A percentile compares a stretch with the other conserved stretches of the same genome.
phyloP scores from a whole-genome alignment of 495 filamentous ascomycete species.

The Xylaria sp. region DNA sequence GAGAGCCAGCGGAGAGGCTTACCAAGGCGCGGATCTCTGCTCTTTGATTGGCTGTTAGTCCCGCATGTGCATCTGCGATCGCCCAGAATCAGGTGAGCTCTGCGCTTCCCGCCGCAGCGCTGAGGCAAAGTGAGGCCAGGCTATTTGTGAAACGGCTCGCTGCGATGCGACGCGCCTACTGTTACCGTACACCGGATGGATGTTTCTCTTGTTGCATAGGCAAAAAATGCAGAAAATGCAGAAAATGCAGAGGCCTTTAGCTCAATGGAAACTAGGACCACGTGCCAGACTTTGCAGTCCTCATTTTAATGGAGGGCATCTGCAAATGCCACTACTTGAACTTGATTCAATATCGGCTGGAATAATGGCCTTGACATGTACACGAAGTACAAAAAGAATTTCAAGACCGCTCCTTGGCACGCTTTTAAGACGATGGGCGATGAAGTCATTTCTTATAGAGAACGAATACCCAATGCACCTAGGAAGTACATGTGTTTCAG shows the following conservation, averaged over 20 bases:
- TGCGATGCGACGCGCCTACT: constrained; percentile 23
- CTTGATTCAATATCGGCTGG: not conserved
- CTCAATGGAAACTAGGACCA: not conserved
- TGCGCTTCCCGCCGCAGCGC: constrained; percentile 19
- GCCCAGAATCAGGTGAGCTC: constrained; percentile 26
- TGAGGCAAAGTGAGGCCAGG: constrained; percentile 27
- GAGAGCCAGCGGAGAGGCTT: constrained; percentile 7
- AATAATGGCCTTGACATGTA: not conserved
- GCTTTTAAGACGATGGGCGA: not conserved
- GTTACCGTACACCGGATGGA: not conserved
- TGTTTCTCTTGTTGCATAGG: not conserved
- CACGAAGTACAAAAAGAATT: not conserved
- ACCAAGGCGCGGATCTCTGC: constrained; percentile 10
- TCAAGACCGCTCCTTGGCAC: not conserved
- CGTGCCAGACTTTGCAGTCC: not conserved
- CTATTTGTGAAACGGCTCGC: constrained; percentile 27
- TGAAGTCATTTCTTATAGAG: not conserved
- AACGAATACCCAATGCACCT: not conserved
- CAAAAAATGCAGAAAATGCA: not conserved
- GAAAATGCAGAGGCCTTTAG: not conserved
- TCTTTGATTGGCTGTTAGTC: constrained; percentile 7
- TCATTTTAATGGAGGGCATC: not conserved
- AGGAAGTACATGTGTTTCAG: not conserved
- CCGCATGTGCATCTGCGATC: constrained; percentile 24
- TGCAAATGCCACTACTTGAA: too few relatives aligned